These are phyloP conservation scores for Botryosphaeria dothidea DNA, from an alignment of 2,329 filamentous ascomycete species.

Conservation along the genomic window DNA sequence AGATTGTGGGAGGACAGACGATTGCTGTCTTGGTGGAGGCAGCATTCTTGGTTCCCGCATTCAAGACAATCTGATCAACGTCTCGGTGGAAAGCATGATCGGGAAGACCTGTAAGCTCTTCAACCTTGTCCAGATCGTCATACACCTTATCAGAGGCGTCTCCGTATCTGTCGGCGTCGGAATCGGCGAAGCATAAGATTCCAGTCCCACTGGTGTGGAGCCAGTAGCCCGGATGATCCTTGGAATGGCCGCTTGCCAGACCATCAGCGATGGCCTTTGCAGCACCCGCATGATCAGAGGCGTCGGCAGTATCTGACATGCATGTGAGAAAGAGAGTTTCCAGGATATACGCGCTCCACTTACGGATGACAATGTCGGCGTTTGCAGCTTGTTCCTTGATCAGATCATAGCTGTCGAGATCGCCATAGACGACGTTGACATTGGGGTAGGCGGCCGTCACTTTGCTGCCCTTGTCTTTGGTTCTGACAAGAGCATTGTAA, in stretches of 20 bases:
- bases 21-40: slow-evolving; percentile 41
- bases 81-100: slow-evolving; percentile 63
- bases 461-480: not conserved
- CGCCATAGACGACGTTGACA: slow-evolving; percentile 10
- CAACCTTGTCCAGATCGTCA: slow-evolving; percentile 61
- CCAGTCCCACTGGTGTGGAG: slow-evolving; percentile 60
- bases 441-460: slow-evolving; percentile 4
- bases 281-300: slow-evolving; percentile 31
- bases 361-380: slow-evolving; percentile 27
- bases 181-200: slow-evolving; percentile 54
- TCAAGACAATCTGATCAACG: slow-evolving; percentile 67
- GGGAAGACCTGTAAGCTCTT: slow-evolving; percentile 57
- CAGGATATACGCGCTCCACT: not conserved
- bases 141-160: slow-evolving; percentile 52
- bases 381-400: slow-evolving; percentile 8
- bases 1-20: slow-evolving; percentile 67
- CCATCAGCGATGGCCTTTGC: slow-evolving; percentile 52
- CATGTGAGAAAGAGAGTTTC: not conserved
- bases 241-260: slow-evolving; percentile 48
- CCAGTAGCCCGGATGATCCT: slow-evolving; percentile 43
- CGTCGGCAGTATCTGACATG: slow-evolving; percentile 30
- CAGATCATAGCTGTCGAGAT: slow-evolving; percentile 11
- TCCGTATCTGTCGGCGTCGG: slow-evolving; percentile 46
- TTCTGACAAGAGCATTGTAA: slow-evolving; percentile 12
- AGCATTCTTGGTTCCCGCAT: slow-evolving; percentile 34